Evolutionary conservation across 73 alveolate genomes (phyloP).

Genomic region (Durusdinium trenchii): DNA sequence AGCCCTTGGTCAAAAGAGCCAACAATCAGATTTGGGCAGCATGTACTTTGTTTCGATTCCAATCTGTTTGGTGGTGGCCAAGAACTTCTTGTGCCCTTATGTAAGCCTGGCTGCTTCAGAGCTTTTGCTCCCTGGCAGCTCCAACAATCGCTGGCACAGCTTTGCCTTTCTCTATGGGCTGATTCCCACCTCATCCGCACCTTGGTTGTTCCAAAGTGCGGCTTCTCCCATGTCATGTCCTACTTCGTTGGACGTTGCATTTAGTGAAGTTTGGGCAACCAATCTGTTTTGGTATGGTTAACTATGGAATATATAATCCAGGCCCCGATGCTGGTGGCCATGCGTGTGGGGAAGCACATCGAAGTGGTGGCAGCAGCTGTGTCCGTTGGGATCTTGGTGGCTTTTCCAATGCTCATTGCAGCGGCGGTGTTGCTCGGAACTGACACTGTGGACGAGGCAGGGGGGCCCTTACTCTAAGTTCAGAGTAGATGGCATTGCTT

Average conservation of each 20-base stretch:
- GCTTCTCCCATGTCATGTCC: too few species aligned
- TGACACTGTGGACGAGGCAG: constrained; percentile 8
- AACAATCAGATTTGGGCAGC: constrained; percentile 14
- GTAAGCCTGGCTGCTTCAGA: constrained; percentile 66
- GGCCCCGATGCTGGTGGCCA: constrained; percentile 88
- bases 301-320: too few species aligned
- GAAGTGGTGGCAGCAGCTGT: constrained; percentile 94
- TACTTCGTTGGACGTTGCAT: too few species aligned
- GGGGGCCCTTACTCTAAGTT: not conserved
- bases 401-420: constrained; percentile 67
- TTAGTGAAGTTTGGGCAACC: too few species aligned
- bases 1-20: constrained; percentile 49
- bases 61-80: constrained; percentile 61
- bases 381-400: constrained; percentile 71
- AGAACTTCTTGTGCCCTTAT: constrained; percentile 64
- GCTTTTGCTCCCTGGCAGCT: constrained; percentile 47
- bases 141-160: constrained; percentile 70
- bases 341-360: constrained; percentile 81
- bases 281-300: too few species aligned
- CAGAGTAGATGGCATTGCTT: too few species aligned
- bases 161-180: constrained; percentile 64
- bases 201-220: too few species aligned
- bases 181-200: constrained; percentile 84
- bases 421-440: constrained; percentile 68
- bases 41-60: constrained; percentile 69